Base-by-base conservation (phyloP, 371 early-diverging fungal species). In the Mucor mucedo region DNA sequence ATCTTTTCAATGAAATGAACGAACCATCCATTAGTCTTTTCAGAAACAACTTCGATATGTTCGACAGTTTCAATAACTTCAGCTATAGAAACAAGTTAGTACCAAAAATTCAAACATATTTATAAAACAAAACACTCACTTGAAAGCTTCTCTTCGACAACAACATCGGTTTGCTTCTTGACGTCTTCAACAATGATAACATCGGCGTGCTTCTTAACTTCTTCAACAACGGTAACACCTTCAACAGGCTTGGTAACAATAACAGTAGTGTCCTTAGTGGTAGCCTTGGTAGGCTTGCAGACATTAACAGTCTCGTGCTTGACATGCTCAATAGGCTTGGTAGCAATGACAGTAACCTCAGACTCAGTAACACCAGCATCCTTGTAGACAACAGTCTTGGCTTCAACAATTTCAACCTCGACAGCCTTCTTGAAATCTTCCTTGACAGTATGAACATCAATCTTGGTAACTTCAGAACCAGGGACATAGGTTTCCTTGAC, bases 381-480 rank as follows among this genome's bases (percentile, higher is more conserved):
- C 41, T 66, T 60, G 16, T 45, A 58, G 21, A 66, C 55, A 1
- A 50, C 55, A 9, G 39, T 44, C 62, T 69, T 69, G n/a, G 55
- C 53, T 47, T 61, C 48, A 6, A 45, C 8, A 9, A 65, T 30
- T 53, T 61, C 42, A 21, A 16, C 32, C 1, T 41, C 7, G 13
- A 64, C 29, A 5, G 49, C 29, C 27, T 58, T 65, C 39, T 58
- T 52, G 7, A 62, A 58, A 11, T 57, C 42, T 13, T 52, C 58
- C 33, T 67, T 65, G 32, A 41, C 45, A 30, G 45, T 13, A 7
- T 52, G 44, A 4, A 60, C n/a, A 29, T 42, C 57, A 10, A 64
- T 66, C 10, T 56, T 53, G 14, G 54, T 28, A 5, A 16, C 35
- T 21, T 41, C 42, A 9, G 29, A 14, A 9, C 33, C 54, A 33